These are phyloP conservation scores for Capsicum pubescens DNA, from an alignment of 257 asterid genomes.

Conservation along the genomic window DNA sequence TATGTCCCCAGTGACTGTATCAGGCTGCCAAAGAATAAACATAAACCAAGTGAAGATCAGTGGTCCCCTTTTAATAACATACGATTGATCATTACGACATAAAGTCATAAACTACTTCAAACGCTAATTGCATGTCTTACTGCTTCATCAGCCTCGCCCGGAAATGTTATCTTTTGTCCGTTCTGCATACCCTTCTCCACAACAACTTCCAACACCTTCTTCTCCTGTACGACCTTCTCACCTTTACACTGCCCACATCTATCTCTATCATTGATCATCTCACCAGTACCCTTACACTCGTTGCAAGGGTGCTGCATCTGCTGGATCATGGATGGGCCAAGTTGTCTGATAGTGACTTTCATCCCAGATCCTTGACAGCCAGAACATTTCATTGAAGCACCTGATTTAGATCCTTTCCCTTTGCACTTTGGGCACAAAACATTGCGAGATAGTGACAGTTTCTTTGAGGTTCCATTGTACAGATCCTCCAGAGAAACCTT, in stretches of 20 bases:
- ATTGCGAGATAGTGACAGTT: conserved; percentile 39
- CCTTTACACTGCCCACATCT: conserved; percentile 38
- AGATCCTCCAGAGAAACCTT: conserved; percentile 41
- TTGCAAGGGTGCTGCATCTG: conserved; percentile 40
- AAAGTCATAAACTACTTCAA: not conserved
- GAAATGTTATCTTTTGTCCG: conserved; percentile 38
- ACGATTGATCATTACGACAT: not conserved
- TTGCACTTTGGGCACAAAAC: conserved; percentile 38
- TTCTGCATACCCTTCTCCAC: conserved; percentile 41
- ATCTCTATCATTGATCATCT: conserved; percentile 35
- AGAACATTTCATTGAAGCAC: conserved; percentile 37
- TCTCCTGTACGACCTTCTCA: conserved; percentile 38
- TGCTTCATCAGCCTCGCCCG: conserved; percentile 40
- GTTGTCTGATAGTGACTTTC: conserved; percentile 37
- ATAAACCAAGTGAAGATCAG: not conserved
- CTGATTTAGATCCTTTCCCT: conserved; percentile 39
- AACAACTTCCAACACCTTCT: conserved; percentile 38
- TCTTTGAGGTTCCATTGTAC: conserved; percentile 39
- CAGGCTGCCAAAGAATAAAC: conserved; percentile 34
- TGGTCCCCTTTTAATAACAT: not conserved
- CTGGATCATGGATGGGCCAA: conserved; percentile 38
- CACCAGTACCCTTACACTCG: conserved; percentile 39
- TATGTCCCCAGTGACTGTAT: conserved; percentile 39
- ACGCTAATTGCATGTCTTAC: conserved; percentile 15
- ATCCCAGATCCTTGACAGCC: conserved; percentile 39